Evolutionary conservation across 768 basidiomycete genomes (phyloP), one percentile per base, ranked within the genome.

Genomic region (Lactarius hatsudake): DNA sequence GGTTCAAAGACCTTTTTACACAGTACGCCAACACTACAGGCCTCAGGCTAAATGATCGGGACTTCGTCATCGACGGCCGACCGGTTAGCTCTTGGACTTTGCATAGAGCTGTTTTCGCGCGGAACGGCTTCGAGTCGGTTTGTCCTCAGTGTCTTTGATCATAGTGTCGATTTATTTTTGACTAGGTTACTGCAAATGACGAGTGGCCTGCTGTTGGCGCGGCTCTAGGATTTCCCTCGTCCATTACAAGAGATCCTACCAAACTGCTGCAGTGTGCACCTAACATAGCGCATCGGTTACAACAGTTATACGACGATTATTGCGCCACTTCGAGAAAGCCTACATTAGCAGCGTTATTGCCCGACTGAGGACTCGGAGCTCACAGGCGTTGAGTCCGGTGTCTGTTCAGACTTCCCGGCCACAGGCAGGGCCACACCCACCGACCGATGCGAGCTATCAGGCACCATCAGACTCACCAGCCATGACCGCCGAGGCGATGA

Each of bases 191-290:
- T 43, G 8, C 57, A 28, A 63, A 38, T 13, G 42, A 64, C 2
- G 66, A 67, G 26, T 67, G 66, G 66, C 62, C 66, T 17, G 8
- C n/a, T 18, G 55, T 67, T 9, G 66, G 62, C 1, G 53, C 42
- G 1, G 26, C 58, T 45, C 9, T 64, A 10, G 62, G 66, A 18
- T 63, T 67, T 26, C 57, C 62, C 10, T 8, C 32, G 26, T 30
- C 60, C 15, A 1, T 26, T n/a, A 12, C n/a, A 20, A 62, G 40
- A 13, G 62, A 55, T 54, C 30, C 7, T 34, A 20, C 57, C 48
- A 58, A 63, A 34, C 62, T 40, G 28, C 1, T 38, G 40, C 48
- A 62, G 7, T 67, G 66, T n/a, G 62, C 23, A 7, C 66, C 62
- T 10, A 23, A 17, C 5, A 32, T 63, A 38, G 62, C 62, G 23